phyloP scores from a whole-genome alignment of 768 basidiomycete species.

The Pleurotus platypus region DNA sequence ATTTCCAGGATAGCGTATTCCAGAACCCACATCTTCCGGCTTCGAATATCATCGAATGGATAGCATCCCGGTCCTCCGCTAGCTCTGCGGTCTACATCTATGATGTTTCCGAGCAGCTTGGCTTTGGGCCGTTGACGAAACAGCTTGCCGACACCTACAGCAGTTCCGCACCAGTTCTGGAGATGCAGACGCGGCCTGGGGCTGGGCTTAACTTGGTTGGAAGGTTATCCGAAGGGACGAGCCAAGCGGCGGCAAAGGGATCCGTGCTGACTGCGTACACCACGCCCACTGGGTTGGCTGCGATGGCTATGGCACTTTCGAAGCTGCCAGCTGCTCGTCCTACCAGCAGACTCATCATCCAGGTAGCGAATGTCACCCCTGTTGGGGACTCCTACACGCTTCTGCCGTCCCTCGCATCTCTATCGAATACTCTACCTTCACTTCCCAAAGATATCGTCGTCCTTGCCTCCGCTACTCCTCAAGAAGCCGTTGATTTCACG shows the following conservation, averaged over 20 bases:
- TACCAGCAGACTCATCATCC: constrained; percentile 70
- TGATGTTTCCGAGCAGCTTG: constrained; percentile 81
- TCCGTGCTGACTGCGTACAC: constrained; percentile 76
- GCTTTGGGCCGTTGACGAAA: constrained; percentile 73
- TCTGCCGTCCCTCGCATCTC: constrained; percentile 71
- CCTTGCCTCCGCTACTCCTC: constrained; percentile 79
- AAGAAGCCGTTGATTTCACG: constrained; percentile 78
- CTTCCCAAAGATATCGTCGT: constrained; percentile 68
- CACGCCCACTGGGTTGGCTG: constrained; percentile 76
- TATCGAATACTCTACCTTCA: constrained; percentile 55
- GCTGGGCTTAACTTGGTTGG: constrained; percentile 81
- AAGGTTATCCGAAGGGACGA: constrained; percentile 75
- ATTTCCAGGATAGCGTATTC: constrained; percentile 26
- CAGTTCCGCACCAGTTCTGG: constrained; percentile 51
- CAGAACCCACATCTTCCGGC: constrained; percentile 46
- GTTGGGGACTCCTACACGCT: constrained; percentile 65
- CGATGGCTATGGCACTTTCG: constrained; percentile 79
- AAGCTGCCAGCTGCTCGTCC: constrained; percentile 62
- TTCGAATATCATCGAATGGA: constrained; percentile 64
- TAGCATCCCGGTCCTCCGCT: constrained; percentile 50
- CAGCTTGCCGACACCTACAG: constrained; percentile 48
- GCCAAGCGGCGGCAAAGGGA: constrained; percentile 56
- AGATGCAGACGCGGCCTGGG: constrained; percentile 79
- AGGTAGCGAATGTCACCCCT: constrained; percentile 74
- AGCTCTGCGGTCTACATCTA: constrained; percentile 77